phyloP scores from a whole-genome alignment of 2,329 filamentous ascomycete species.

The Hypoxylon sp. region DNA sequence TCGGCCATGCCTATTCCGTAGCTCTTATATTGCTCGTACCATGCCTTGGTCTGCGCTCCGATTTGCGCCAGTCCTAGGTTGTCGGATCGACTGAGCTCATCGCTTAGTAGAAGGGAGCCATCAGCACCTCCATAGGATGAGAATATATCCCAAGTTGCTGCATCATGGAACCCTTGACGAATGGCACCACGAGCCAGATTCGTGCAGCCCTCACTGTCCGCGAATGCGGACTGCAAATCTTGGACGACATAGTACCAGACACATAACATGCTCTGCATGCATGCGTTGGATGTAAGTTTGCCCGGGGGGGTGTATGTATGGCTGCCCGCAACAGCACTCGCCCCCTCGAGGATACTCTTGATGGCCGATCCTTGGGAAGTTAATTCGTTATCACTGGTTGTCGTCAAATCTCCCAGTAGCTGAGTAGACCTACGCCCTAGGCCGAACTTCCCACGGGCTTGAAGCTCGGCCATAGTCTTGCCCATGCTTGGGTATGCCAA shows the following conservation, averaged over 20 bases:
- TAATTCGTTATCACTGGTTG: slow-evolving; percentile 1
- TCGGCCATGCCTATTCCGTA: slow-evolving; percentile 66
- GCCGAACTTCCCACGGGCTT: slow-evolving; percentile 42
- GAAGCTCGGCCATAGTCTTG: slow-evolving; percentile 46
- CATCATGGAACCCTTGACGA: slow-evolving; percentile 64
- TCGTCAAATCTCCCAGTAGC: slow-evolving; percentile 48
- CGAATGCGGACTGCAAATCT: slow-evolving; percentile 56
- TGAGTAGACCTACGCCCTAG: slow-evolving; percentile 41
- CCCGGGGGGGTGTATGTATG: slow-evolving; percentile 45
- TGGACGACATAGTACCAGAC: slow-evolving; percentile 59
- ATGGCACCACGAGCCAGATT: slow-evolving; percentile 61
- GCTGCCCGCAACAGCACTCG: slow-evolving; percentile 36
- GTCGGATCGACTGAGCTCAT: slow-evolving; percentile 58
- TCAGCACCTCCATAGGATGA: slow-evolving; percentile 61
- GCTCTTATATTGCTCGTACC: slow-evolving; percentile 58
- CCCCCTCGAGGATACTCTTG: slow-evolving; percentile 45
- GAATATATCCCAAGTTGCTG: slow-evolving; percentile 59
- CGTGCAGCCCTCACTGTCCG: slow-evolving; percentile 56
- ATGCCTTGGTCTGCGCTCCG: slow-evolving; percentile 55
- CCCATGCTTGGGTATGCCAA: slow-evolving; percentile 50
- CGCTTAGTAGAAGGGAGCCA: slow-evolving; percentile 60
- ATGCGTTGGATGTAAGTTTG: slow-evolving; percentile 46
- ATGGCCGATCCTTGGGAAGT: slow-evolving; percentile 44
- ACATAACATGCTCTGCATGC: slow-evolving; percentile 54
- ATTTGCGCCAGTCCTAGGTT: slow-evolving; percentile 65